These are phyloP conservation scores for Linaria vulgaris DNA, from an alignment of 257 asterid genomes.

Conservation along the genomic window DNA sequence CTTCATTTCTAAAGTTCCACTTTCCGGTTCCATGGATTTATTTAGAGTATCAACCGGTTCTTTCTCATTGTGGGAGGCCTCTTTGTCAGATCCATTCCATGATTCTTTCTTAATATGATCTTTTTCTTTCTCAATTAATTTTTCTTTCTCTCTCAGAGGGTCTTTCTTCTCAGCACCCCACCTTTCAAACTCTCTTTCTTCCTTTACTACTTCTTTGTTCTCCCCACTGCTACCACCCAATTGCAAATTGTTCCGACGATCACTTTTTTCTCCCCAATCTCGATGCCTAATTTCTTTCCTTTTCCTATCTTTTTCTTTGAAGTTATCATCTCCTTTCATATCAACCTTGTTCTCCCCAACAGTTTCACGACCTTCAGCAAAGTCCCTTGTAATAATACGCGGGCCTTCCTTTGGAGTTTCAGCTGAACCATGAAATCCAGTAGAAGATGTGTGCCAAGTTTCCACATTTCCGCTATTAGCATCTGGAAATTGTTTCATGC, in stretches of 20 bases:
- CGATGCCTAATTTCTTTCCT: conserved; percentile 88
- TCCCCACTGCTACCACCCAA: conserved; percentile 51
- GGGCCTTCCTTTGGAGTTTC: conserved; percentile 64
- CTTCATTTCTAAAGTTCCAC: conserved; percentile 47
- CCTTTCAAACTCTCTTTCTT: conserved; percentile 78
- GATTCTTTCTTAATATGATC: conserved; percentile 69
- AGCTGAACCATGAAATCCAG: conserved; percentile 49
- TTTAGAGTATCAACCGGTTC: conserved; percentile 56
- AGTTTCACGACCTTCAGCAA: conserved; percentile 66
- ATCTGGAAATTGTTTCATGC: conserved; percentile 62
- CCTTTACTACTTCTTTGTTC: conserved; percentile 62
- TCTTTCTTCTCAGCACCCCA: conserved; percentile 79
- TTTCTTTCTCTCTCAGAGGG: conserved; percentile 67
- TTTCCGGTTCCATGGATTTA: conserved; percentile 56
- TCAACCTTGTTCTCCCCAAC: conserved; percentile 84
- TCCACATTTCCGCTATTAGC: conserved; percentile 53
- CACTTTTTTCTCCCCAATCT: conserved; percentile 89
- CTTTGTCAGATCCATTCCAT: conserved; percentile 73
- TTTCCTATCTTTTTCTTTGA: conserved; percentile 81
- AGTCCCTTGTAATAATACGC: conserved; percentile 51
- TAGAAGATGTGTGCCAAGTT: conserved; percentile 55
- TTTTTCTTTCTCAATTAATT: conserved; percentile 61
- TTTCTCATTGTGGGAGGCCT: conserved; percentile 54
- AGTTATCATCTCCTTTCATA: conserved; percentile 72
- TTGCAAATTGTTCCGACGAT: conserved; percentile 61